A percentile compares a stretch with the other conserved stretches of the same genome.
These are phyloP conservation scores for Phytopythium ostracodes DNA, from an alignment of 352 stramenopile genomes.

Conservation along the genomic window DNA sequence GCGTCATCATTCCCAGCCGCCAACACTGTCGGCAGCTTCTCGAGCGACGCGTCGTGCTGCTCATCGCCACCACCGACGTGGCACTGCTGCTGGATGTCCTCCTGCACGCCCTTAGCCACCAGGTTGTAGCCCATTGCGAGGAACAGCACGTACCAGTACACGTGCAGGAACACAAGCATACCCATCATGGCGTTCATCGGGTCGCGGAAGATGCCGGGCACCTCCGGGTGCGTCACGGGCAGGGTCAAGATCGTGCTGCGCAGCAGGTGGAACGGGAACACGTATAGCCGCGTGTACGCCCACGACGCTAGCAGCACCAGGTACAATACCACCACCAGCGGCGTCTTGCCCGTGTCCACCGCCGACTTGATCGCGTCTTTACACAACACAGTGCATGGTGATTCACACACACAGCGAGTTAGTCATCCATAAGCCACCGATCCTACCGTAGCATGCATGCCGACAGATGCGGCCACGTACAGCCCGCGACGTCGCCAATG, in stretches of 20 bases:
- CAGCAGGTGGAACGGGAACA: slow-evolving; percentile 35
- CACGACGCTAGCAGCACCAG: slow-evolving; percentile 29
- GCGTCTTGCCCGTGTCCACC: slow-evolving; percentile 40
- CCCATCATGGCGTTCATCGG: slow-evolving; percentile 33
- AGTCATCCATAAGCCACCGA: not conserved
- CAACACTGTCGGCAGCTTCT: not conserved
- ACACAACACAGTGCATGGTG: slow-evolving; percentile 1
- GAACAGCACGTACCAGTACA: slow-evolving; percentile 49
- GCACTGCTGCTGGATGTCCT: slow-evolving; percentile 41
- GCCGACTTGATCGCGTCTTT: slow-evolving; percentile 66
- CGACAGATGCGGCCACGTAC: slow-evolving; percentile 23
- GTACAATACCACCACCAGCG: slow-evolving; percentile 28
- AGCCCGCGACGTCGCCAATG: slow-evolving; percentile 46
- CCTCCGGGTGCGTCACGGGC: slow-evolving; percentile 19
- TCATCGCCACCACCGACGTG: slow-evolving; percentile 8
- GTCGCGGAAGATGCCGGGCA: slow-evolving; percentile 20
- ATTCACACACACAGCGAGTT: not conserved
- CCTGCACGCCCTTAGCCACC: slow-evolving; percentile 29
- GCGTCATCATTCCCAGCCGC: slow-evolving; percentile 7
- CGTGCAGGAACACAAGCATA: slow-evolving; percentile 38
- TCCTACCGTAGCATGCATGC: too few species aligned
- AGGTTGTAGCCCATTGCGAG: slow-evolving; percentile 42
- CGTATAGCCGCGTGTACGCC: slow-evolving; percentile 43
- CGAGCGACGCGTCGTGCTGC: not conserved
- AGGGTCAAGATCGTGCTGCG: slow-evolving; percentile 19